Evolutionary conservation across 1,284 basidiomycete species (phyloP), one percentile per base, ranked within the genome.

Genomic region (Wolfiporia cocos): DNA sequence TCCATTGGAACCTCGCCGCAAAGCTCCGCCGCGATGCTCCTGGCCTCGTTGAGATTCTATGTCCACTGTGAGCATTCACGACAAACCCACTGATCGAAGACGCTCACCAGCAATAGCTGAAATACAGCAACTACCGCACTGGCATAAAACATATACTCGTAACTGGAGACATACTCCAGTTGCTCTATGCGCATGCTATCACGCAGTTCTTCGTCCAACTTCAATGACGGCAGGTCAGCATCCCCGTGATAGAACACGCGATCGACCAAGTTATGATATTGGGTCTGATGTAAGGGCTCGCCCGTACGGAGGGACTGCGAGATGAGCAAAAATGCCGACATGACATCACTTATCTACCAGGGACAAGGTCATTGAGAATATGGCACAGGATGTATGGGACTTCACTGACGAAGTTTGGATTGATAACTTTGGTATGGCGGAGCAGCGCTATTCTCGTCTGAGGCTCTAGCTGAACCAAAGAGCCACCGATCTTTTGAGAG

Each of bases 1-100:
- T 59, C 54, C 26, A 76, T 52, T 3, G 70, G 69, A 3, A 74
- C 62, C 52, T 70, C 71, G 2, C 73, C 73, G 48, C 71, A 73
- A 5, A 76, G 56, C 19, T 58, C 51, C 21, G 63, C 65, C 14
- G 67, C 66, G 35, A 71, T 64, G 10, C 41, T 48, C 30, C 70
- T 66, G 19, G 72, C 55, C 43, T 73, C 69, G 44, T 72, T 69
- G 42, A 74, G 47, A 6, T 57, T 58, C 71, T 74, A 34, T 9
- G 2, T 17, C 22, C 10, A 23, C 35, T 24, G 19, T 33, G 28
- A 35, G 34, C 22, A 3, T 30, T 42, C 23, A 47, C 29, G 6
- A 17, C 6, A 12, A 19, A 20, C 21, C 15, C 41, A 20, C n/a
- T n/a, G n/a, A n/a, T n/a, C 26, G 12, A 29, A 14, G 18, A 30